Evolutionary conservation across 129 eudicot species (phyloP).

Genomic region (Saussurea involucrata): DNA sequence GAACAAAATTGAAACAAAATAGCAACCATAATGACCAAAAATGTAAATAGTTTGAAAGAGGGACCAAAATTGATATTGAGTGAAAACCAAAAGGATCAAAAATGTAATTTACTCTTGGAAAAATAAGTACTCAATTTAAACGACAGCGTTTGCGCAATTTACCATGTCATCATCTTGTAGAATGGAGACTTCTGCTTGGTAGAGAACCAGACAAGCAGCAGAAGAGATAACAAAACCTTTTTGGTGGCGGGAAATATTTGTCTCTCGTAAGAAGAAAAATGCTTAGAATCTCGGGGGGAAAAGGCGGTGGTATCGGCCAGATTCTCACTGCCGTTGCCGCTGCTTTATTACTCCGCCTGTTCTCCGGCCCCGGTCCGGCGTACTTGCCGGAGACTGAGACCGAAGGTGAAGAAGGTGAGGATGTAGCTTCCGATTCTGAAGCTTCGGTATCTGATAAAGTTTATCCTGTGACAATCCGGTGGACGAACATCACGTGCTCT

Average conservation of each 20-base stretch:
- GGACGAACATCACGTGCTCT: slow-evolving; percentile 76
- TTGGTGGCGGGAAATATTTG: slow-evolving; percentile 25
- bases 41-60: too few species aligned
- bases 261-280: slow-evolving; percentile 14
- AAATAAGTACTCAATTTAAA: not conserved
- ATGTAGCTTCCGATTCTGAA: slow-evolving; percentile 26
- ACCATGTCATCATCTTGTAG: slow-evolving; percentile 9
- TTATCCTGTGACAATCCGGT: slow-evolving; percentile 66
- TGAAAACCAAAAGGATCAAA: too few species aligned
- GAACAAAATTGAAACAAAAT: too few species aligned
- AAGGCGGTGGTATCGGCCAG: slow-evolving; percentile 69
- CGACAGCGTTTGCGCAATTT: not conserved
- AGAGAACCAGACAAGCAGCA: slow-evolving; percentile 19
- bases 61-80: too few species aligned
- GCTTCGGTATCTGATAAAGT: slow-evolving; percentile 60
- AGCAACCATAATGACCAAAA: too few species aligned
- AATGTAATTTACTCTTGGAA: too few species aligned
- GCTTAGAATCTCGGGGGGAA: slow-evolving; percentile 61
- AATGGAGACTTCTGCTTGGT: not conserved
- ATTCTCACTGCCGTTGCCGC: slow-evolving; percentile 86
- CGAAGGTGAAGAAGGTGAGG: slow-evolving; percentile 40
- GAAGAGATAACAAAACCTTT: slow-evolving; percentile 27
- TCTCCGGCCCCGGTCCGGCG: slow-evolving; percentile 81
- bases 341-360: slow-evolving; percentile 68
- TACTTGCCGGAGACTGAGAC: slow-evolving; percentile 43